Evolutionary conservation across 352 stramenopile genomes (phyloP).

Genomic region (Phytophthora citricola): DNA sequence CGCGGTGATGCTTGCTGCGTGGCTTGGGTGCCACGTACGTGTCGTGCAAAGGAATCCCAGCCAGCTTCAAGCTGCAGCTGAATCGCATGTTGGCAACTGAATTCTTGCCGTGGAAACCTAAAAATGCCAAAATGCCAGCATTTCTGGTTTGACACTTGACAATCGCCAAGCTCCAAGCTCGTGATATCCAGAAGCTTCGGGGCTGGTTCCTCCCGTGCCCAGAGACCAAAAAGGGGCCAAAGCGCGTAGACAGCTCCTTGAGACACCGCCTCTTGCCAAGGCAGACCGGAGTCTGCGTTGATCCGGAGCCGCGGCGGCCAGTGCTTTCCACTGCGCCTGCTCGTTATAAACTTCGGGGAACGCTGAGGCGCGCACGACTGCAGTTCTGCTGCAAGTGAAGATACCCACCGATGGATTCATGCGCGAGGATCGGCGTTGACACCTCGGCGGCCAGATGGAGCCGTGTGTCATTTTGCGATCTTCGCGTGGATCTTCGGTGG

Average conservation of each 20-base stretch:
- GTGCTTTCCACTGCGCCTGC: conserved; percentile 10
- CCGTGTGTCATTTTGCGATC: conserved; percentile 11
- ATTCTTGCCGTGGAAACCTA: neutral
- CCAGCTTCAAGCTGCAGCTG: conserved; percentile 3
- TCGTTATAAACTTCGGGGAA: conserved; percentile 24
- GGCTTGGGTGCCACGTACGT: too few species aligned
- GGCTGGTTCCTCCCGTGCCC: conserved; percentile 22
- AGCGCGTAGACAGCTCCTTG: conserved; percentile 23
- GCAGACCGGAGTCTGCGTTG: conserved; percentile 8
- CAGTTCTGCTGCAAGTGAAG: conserved; percentile 7
- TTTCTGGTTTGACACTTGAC: neutral
- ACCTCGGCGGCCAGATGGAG: conserved; percentile 3
- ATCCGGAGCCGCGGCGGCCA: conserved; percentile 9
- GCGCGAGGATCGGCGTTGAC: conserved; percentile 7
- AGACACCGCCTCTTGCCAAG: conserved; percentile 27
- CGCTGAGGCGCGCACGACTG: conserved; percentile 17
- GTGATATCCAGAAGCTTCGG: conserved; percentile 32
- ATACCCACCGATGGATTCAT: conserved; percentile 5
- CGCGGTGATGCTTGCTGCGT: neutral
- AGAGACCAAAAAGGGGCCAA: conserved; percentile 10
- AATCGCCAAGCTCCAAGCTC: neutral
- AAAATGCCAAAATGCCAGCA: neutral
- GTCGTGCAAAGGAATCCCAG: neutral
- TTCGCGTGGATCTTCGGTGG: conserved; percentile 7
- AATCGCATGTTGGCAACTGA: neutral